These are phyloP conservation scores for Fusarium sp. DNA, from an alignment of 2,329 filamentous ascomycete species.

Conservation along the genomic window DNA sequence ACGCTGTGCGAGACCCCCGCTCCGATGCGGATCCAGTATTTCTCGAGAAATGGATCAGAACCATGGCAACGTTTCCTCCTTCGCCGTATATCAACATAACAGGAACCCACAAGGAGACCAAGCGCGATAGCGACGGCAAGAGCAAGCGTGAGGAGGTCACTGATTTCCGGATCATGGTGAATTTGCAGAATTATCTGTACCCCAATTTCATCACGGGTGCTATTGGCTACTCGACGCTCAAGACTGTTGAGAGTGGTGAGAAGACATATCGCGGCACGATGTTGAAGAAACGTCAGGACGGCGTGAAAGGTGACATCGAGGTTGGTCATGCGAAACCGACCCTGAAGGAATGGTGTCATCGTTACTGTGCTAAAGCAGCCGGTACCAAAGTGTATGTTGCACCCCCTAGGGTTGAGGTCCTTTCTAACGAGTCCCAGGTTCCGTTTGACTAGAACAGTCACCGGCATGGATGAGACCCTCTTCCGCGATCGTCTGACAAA, in stretches of 20 bases:
- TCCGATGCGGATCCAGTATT: constrained; percentile 22
- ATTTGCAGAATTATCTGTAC: constrained; percentile 36
- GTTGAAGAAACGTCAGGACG: constrained; percentile 21
- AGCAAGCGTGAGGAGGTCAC: constrained; percentile 21
- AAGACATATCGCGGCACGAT: constrained; percentile 38
- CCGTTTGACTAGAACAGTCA: constrained; percentile 27
- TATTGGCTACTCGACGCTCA: constrained; percentile 1
- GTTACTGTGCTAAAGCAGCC: constrained; percentile 26
- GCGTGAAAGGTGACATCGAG: constrained; percentile 26
- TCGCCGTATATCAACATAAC: constrained; percentile 34
- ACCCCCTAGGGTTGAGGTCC: accelerated
- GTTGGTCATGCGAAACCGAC: constrained; percentile 30
- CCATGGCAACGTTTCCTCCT: constrained; percentile 22
- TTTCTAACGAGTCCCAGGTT: constrained; percentile 22
- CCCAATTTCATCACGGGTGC: constrained; percentile 17
- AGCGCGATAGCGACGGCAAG: constrained; percentile 30
- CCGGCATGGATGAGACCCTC: constrained; percentile 2
- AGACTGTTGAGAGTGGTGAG: constrained; percentile 23
- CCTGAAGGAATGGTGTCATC: constrained; percentile 37
- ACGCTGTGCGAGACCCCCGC: constrained; percentile 18
- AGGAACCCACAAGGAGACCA: constrained; percentile 24
- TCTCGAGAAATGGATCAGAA: constrained; percentile 25
- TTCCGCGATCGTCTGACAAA: neutral
- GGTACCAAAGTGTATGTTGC: constrained; percentile 29
- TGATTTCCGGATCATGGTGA: constrained; percentile 32